phyloP scores from a whole-genome alignment of 1,139 yeast species.

The Pneumocystis sp. region DNA sequence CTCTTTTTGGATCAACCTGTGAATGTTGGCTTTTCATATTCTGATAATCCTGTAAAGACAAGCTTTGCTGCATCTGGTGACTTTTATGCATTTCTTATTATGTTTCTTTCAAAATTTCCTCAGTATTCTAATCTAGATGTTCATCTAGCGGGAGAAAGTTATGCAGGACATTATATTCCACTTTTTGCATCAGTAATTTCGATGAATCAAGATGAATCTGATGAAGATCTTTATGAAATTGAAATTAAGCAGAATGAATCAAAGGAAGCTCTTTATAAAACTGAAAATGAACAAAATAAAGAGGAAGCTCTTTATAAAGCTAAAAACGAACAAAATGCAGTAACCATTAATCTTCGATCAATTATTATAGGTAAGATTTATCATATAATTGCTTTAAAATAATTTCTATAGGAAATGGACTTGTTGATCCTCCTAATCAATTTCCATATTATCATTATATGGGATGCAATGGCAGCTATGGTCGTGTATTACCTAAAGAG shows the following conservation, averaged over 20 bases:
- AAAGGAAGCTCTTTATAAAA: background rate
- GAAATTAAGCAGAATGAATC: too few species aligned
- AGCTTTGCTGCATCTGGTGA: constrained; percentile 87
- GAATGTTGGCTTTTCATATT: constrained; percentile 82
- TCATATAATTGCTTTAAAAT: background rate
- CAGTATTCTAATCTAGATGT: constrained; percentile 56
- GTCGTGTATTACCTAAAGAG: constrained; percentile 64
- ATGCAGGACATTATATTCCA: constrained; percentile 96
- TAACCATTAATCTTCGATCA: constrained; percentile 57
- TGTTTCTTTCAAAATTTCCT: constrained; percentile 85
- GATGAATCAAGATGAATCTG: constrained; percentile 17
- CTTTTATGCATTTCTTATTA: constrained; percentile 77
- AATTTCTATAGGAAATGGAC: constrained; percentile 76
- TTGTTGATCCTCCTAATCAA: constrained; percentile 84
- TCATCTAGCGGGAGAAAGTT: constrained; percentile 98
- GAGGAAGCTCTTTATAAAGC: background rate
- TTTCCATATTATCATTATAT: constrained; percentile 82
- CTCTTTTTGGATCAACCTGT: constrained; percentile 93
- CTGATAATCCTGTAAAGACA: constrained; percentile 34
- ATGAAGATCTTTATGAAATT: too few species aligned
- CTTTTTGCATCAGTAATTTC: constrained; percentile 23
- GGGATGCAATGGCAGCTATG: constrained; percentile 53
- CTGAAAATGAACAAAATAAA: too few species aligned
- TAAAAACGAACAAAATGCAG: too few species aligned
- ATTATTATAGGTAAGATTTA: constrained; percentile 24